Conservation (phyloP, 805 yeast species). For the Wickerhamiella sorbophila region DNA sequence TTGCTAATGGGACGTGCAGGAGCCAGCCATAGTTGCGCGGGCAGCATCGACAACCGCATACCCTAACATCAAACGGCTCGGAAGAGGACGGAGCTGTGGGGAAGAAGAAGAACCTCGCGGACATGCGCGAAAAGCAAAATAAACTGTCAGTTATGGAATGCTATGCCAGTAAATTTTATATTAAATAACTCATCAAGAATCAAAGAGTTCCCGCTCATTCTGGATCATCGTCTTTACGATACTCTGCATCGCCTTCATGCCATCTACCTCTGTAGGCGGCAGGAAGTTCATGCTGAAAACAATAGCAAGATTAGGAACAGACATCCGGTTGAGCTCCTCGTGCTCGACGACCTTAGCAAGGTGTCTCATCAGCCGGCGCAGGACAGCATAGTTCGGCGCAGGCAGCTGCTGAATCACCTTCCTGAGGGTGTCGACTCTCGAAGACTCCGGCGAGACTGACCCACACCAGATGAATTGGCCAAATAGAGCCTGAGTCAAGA, state of each 20-base stretch:
- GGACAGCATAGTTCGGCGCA: slow-evolving; percentile 45
- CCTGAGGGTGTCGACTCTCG: slow-evolving; percentile 18
- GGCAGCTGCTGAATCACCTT: slow-evolving; percentile 39
- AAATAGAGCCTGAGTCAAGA: slow-evolving; percentile 54
- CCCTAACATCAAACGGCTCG: too few species aligned
- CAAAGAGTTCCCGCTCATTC: slow-evolving; percentile 20
- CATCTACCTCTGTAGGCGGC: slow-evolving; percentile 33
- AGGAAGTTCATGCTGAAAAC: slow-evolving; percentile 61
- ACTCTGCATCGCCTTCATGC: slow-evolving; percentile 40
- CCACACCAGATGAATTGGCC: slow-evolving; percentile 34
- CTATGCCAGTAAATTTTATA: too few species aligned
- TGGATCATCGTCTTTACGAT: slow-evolving; percentile 37
- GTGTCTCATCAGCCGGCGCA: slow-evolving; percentile 56
- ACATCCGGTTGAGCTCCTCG: slow-evolving; percentile 68
- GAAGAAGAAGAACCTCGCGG: too few species aligned
- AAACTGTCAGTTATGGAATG: too few species aligned
- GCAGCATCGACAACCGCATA: not conserved
- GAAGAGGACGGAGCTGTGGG: too few species aligned
- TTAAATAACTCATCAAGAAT: too few species aligned
- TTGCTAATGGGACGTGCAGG: not conserved
- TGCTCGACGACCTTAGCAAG: slow-evolving; percentile 52
- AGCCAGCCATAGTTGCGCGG: not conserved
- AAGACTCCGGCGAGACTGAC: slow-evolving; percentile 11
- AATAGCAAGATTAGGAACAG: slow-evolving; percentile 76
- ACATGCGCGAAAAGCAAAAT: too few species aligned